phyloP scores from a whole-genome alignment of 176 grass and related monocot species.

The Avena atlantica region DNA sequence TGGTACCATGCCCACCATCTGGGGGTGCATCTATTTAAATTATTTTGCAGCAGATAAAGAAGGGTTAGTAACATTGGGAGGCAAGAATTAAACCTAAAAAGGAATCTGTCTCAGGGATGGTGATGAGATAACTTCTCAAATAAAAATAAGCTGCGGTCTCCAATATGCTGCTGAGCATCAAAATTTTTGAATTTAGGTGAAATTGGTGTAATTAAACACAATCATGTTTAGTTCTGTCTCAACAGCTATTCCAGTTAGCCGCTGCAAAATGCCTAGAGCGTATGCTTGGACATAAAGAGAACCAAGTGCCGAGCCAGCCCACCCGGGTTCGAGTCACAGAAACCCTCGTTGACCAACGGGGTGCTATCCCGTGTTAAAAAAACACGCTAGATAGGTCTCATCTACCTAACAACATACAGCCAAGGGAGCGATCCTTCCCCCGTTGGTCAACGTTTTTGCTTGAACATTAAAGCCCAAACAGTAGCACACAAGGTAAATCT shows the following conservation, averaged over 20 bases:
- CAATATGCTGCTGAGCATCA: neutral
- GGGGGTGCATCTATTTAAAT: slow-evolving; percentile 71
- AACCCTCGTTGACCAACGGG: too few species aligned
- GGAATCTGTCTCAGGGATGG: neutral
- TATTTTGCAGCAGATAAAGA: slow-evolving; percentile 1
- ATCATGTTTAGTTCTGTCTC: slow-evolving; percentile 9
- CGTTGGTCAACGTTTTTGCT: too few species aligned
- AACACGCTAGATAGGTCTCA: too few species aligned
- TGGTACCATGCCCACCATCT: slow-evolving; percentile 64
- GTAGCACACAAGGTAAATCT: too few species aligned
- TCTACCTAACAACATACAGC: too few species aligned
- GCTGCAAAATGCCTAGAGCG: too few species aligned
- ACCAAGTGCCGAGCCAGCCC: too few species aligned
- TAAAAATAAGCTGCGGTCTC: neutral
- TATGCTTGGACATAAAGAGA: too few species aligned
- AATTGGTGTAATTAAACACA: neutral
- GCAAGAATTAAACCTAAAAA: slow-evolving; percentile 22
- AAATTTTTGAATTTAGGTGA: neutral
- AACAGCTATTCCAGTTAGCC: neutral
- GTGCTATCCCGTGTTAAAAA: too few species aligned
- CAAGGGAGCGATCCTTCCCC: too few species aligned
- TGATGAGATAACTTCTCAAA: neutral
- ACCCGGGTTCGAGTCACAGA: too few species aligned
- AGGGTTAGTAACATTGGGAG: slow-evolving; percentile 15
- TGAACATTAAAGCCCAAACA: too few species aligned